Base-by-base conservation (phyloP, 257 asterid genomes). In the Hygrophila difformis region DNA sequence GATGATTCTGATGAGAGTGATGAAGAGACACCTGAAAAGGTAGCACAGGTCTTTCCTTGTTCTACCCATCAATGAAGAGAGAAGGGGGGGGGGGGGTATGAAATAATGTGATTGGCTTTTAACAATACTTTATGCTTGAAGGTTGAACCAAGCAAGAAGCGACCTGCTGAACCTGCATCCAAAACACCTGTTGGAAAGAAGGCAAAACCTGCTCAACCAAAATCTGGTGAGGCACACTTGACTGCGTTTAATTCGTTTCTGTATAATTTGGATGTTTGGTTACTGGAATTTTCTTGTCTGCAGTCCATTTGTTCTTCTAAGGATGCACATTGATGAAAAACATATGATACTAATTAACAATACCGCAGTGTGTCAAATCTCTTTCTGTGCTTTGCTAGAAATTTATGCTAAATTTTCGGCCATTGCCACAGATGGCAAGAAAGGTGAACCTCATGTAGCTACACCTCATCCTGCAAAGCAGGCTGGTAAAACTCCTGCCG, bases 11-110 rank as follows among this genome's bases (percentile, higher is more conserved):
- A 69, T 18, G 79, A 71, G n/a, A 56, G 65, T 24, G 84, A 76
- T 10, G 82, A 82, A 56, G 91, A 76, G 68, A 79, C 80, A 0
- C 91, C 79, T 6, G 69, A 69, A 62, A 78, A 78, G 89, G 93
- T 82, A 56, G 9, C 17, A 12, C 24, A 6, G 43, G 17, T 18
- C 39, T 10, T 11, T 42, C 18, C 56, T 28, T 20, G 22, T 23
- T 18, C 17, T 40, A 15, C 6, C 40, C 45, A 31, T 29, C 46
- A 12, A 22, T 44, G 46, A 15, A 11, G 46, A 21, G 6, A 41
- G n/a, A n/a, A n/a, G n/a, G n/a, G n/a, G n/a, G n/a, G n/a, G n/a
- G n/a, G n/a, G n/a, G n/a, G n/a, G n/a, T n/a, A n/a, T n/a, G n/a
- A 24, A 35, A 26, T 18, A 15, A 24, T 50, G 31, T 20, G 44